These are phyloP conservation scores for Breviolum minutum DNA, from an alignment of 73 alveolate species.

Conservation along the genomic window DNA sequence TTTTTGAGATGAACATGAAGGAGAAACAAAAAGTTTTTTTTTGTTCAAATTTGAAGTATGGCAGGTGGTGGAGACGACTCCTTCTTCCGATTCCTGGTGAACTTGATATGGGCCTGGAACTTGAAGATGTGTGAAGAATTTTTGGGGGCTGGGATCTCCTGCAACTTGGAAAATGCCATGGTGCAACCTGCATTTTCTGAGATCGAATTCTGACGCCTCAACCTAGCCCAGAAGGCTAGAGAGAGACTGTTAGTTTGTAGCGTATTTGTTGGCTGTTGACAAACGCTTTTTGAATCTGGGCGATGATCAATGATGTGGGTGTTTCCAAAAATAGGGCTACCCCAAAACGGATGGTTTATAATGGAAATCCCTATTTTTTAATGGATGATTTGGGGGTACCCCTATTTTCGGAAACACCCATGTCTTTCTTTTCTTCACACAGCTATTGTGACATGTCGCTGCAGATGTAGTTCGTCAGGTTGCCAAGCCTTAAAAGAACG, in stretches of 20 bases:
- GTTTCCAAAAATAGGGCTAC: too few relatives aligned
- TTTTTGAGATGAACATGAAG: background rate
- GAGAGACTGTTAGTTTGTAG: background rate
- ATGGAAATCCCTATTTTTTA: too few relatives aligned
- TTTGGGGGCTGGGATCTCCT: background rate
- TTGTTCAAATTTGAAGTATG: background rate
- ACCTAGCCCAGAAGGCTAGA: slow-evolving; percentile 41
- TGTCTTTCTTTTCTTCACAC: background rate
- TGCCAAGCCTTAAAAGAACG: slow-evolving; percentile 30
- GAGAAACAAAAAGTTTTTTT: background rate
- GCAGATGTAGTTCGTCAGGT: background rate
- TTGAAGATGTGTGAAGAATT: too few relatives aligned
- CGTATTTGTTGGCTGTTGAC: background rate
- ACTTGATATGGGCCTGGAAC: slow-evolving; percentile 23
- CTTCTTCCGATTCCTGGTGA: slow-evolving; percentile 48
- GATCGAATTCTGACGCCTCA: slow-evolving; percentile 22
- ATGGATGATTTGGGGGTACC: too few relatives aligned
- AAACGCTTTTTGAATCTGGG: background rate
- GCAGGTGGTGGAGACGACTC: slow-evolving; percentile 76
- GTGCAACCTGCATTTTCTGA: background rate
- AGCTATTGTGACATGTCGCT: background rate
- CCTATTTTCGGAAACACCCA: too few relatives aligned
- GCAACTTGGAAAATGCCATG: too few relatives aligned
- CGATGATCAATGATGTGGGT: background rate
- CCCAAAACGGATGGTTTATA: too few relatives aligned